Conservation (phyloP, 805 yeast genomes). For the Metschnikowia shivogae region DNA sequence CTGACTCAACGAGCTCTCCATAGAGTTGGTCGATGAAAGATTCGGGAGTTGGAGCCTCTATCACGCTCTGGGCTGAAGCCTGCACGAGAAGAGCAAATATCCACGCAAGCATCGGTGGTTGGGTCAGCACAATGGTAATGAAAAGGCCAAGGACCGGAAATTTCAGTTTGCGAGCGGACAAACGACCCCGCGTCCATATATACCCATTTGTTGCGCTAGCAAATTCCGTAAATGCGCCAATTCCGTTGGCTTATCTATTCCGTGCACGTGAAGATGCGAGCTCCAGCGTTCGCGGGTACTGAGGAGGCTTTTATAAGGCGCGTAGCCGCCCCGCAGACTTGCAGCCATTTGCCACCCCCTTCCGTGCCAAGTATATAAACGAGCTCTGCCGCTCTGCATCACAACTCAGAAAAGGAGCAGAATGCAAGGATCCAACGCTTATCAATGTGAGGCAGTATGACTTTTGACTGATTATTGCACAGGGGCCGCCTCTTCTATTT, state of each 20-base stretch:
- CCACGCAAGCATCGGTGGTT: neutral
- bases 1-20: constrained; percentile 12
- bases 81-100: neutral
- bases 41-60: neutral
- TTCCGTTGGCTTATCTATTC: neutral
- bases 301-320: neutral
- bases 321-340: neutral
- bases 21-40: constrained; percentile 16
- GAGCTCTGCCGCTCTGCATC: neutral
- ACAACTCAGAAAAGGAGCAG: too few species aligned
- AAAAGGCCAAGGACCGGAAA: neutral
- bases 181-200: neutral
- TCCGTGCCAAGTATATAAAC: too few species aligned
- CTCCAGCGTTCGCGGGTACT: neutral
- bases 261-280: neutral
- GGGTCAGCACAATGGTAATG: too few species aligned
- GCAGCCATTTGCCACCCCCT: constrained; percentile 2
- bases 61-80: neutral
- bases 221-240: neutral
- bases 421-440: too few species aligned
- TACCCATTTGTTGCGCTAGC: neutral
- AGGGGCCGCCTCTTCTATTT: too few species aligned
- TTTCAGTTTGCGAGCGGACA: too few species aligned
- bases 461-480: too few species aligned
- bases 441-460: too few species aligned